phyloP scores from a whole-genome alignment of 129 eudicot species.

The Flaveria linearis region DNA sequence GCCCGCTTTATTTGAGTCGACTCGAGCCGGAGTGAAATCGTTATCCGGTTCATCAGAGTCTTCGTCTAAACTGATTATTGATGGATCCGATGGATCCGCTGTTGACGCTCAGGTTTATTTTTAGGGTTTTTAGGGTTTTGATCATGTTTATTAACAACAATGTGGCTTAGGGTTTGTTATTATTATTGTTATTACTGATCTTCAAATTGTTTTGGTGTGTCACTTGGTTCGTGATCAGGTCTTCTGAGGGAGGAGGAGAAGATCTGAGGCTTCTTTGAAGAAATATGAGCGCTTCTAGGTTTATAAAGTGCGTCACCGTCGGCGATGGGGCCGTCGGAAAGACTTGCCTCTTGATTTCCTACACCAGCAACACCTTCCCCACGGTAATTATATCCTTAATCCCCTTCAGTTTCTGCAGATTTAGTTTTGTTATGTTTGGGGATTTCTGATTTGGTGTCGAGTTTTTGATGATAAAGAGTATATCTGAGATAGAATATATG shows the following conservation, averaged over 20 bases:
- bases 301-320: constrained; percentile 92
- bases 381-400: constrained; percentile 50
- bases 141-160: too few relatives aligned
- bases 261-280: constrained; percentile 46
- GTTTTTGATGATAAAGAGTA: constrained; percentile 6
- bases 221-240: constrained; percentile 46
- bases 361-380: constrained; percentile 99
- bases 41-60: too few relatives aligned
- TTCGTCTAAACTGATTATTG: too few relatives aligned
- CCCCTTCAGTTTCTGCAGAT: background rate
- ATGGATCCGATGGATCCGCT: too few relatives aligned
- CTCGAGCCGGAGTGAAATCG: too few relatives aligned
- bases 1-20: too few relatives aligned
- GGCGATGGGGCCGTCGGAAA: constrained; percentile 99
- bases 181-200: too few relatives aligned
- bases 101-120: too few relatives aligned
- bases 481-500: background rate
- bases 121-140: too few relatives aligned
- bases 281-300: constrained; percentile 92
- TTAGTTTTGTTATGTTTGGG: background rate
- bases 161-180: too few relatives aligned
- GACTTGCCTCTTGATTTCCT: constrained; percentile 94
- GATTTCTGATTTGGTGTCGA: background rate
- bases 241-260: constrained; percentile 44
- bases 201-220: constrained; percentile 15